Conservation (phyloP, 1,284 basidiomycete genomes). For the Tilletiaria anomala region DNA sequence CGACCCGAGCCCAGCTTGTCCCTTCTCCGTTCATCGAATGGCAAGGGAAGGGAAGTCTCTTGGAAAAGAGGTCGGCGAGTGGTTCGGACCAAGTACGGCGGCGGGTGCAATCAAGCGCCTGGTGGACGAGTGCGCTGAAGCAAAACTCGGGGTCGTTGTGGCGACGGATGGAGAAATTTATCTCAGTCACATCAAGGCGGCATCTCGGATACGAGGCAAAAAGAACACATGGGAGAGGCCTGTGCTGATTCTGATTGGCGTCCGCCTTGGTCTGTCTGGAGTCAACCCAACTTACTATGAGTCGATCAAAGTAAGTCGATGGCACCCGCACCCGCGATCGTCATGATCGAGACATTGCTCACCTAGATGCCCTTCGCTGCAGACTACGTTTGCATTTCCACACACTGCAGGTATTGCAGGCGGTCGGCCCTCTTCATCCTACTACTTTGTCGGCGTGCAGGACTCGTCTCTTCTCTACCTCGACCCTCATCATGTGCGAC, state of each 20-base stretch:
- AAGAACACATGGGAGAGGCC: slow-evolving; percentile 56
- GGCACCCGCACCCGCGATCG: not conserved
- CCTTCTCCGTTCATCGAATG: slow-evolving; percentile 93
- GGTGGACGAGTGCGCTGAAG: slow-evolving; percentile 63
- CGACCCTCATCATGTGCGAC: slow-evolving; percentile 80
- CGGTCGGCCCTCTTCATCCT: slow-evolving; percentile 82
- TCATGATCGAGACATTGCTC: not conserved
- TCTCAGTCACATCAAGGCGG: slow-evolving; percentile 68
- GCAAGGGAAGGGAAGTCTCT: slow-evolving; percentile 83
- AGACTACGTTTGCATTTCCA: slow-evolving; percentile 79
- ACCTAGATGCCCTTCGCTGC: slow-evolving; percentile 1
- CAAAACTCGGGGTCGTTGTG: slow-evolving; percentile 65
- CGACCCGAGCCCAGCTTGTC: slow-evolving; percentile 68
- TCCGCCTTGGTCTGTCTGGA: slow-evolving; percentile 74
- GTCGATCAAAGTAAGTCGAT: slow-evolving; percentile 59
- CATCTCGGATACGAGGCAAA: slow-evolving; percentile 46
- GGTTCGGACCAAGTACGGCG: slow-evolving; percentile 95
- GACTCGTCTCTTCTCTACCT: slow-evolving; percentile 63
- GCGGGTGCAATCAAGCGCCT: slow-evolving; percentile 73
- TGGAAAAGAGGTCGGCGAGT: slow-evolving; percentile 87
- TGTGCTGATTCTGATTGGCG: slow-evolving; percentile 71
- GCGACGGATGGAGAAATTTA: slow-evolving; percentile 72
- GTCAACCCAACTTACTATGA: slow-evolving; percentile 93
- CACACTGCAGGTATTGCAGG: slow-evolving; percentile 93
- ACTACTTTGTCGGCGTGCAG: slow-evolving; percentile 91